phyloP scores from a whole-genome alignment of 2,329 filamentous ascomycete genomes.

The Kalaharituber pfeilii region DNA sequence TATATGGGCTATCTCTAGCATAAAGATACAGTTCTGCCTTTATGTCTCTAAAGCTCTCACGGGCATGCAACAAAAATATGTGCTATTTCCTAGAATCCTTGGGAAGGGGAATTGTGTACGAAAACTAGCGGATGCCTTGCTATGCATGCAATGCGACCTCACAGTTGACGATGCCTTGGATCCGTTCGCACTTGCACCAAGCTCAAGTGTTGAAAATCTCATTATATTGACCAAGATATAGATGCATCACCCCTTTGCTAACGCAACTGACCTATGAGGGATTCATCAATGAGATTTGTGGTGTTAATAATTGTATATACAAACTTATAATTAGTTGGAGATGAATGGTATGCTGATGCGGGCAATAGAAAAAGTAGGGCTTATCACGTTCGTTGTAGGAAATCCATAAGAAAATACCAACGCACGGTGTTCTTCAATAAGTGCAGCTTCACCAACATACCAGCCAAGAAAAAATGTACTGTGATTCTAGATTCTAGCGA shows the following conservation, averaged over 20 bases:
- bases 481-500: conserved; percentile 79
- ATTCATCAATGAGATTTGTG: conserved; percentile 80
- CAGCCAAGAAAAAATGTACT: conserved; percentile 61
- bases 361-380: conserved; percentile 51
- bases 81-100: conserved; percentile 82
- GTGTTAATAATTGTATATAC: conserved; percentile 54
- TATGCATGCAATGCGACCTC: conserved; percentile 81
- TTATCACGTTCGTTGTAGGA: conserved; percentile 79
- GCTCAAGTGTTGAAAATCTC: conserved; percentile 70
- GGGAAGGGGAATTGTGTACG: conserved; percentile 94
- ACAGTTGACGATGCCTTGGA: conserved; percentile 55
- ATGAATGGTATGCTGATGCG: background rate
- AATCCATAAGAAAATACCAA: conserved; percentile 35
- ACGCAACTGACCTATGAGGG: conserved; percentile 96
- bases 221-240: conserved; percentile 88
- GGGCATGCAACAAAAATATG: conserved; percentile 79
- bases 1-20: conserved; percentile 26
- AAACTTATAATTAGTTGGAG: background rate
- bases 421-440: conserved; percentile 23
- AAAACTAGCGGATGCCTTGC: conserved; percentile 66
- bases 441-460: conserved; percentile 29
- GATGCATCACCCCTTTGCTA: conserved; percentile 83
- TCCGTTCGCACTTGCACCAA: conserved; percentile 59
- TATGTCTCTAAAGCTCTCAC: conserved; percentile 81
- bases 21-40: conserved; percentile 88